Percentiles rank a stretch among this genome's conserved stretches.
Conservation (phyloP, 1,284 basidiomycete genomes). For the Apiotrichum sp. region DNA sequence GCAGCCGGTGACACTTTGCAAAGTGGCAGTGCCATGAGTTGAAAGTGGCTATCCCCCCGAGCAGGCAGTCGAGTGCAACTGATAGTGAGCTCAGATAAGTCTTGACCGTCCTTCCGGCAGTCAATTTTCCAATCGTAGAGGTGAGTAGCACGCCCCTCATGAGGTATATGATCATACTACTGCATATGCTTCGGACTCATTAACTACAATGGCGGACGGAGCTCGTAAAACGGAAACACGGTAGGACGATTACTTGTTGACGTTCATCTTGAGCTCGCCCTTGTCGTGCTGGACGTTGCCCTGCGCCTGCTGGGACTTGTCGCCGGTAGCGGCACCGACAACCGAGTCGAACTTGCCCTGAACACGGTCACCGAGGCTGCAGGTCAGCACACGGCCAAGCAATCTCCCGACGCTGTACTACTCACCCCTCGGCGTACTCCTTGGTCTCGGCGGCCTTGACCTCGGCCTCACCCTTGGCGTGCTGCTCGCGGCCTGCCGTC, state of each 20-base stretch:
- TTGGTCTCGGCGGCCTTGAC: conserved; percentile 42
- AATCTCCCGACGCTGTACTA: conserved; percentile 10
- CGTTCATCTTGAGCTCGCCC: conserved; percentile 51
- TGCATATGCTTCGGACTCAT: too few relatives aligned
- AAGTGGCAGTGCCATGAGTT: too few relatives aligned
- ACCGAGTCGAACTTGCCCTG: conserved; percentile 63
- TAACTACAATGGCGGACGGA: neutral
- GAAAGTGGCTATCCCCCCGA: too few relatives aligned
- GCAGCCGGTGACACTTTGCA: too few relatives aligned
- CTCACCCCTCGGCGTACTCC: conserved; percentile 54
- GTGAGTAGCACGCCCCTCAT: too few relatives aligned
- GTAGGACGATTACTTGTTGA: conserved; percentile 18
- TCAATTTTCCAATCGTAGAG: too few relatives aligned
- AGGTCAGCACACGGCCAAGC: neutral
- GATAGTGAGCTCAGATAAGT: too few relatives aligned
- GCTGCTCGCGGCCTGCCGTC: conserved; percentile 59
- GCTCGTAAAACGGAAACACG: neutral
- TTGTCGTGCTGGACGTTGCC: conserved; percentile 57
- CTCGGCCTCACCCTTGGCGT: conserved; percentile 57
- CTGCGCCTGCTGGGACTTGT: conserved; percentile 56
- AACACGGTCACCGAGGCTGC: conserved; percentile 52
- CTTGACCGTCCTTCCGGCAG: too few relatives aligned
- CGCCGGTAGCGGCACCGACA: conserved; percentile 59
- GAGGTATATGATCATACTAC: too few relatives aligned
- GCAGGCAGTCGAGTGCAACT: too few relatives aligned